Percentiles rank a stretch among this genome's conserved stretches.
Evolutionary conservation across 2,329 filamentous ascomycete species (phyloP).

Genomic region (Monosporascus sp.): DNA sequence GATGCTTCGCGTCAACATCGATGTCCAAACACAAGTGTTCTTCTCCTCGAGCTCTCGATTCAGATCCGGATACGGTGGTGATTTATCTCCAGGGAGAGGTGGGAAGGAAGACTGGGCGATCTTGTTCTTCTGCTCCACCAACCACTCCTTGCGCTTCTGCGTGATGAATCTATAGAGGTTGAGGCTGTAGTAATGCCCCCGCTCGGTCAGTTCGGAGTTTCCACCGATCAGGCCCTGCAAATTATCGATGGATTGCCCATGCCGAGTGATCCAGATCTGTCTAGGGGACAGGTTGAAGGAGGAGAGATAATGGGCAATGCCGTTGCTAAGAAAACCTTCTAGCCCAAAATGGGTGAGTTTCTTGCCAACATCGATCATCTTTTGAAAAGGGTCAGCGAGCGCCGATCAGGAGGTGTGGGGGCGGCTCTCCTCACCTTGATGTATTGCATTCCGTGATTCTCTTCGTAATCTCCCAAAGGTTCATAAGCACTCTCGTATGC

Average conservation of each 20-base stretch:
- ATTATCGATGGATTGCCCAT: slow-evolving; percentile 89
- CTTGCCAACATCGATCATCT: slow-evolving; percentile 94
- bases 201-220: slow-evolving; percentile 72
- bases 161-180: slow-evolving; percentile 82
- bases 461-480: slow-evolving; percentile 84
- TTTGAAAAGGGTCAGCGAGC: slow-evolving; percentile 19
- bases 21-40: slow-evolving; percentile 97
- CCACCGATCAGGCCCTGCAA: slow-evolving; percentile 83
- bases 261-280: slow-evolving; percentile 97
- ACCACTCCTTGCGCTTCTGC: slow-evolving; percentile 73
- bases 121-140: slow-evolving; percentile 75
- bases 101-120: slow-evolving; percentile 75
- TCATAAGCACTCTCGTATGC: slow-evolving; percentile 95
- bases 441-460: slow-evolving; percentile 85
- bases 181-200: slow-evolving; percentile 72
- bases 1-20: slow-evolving; percentile 86
- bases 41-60: slow-evolving; percentile 67
- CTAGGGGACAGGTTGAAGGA: slow-evolving; percentile 95
- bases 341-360: slow-evolving; percentile 90
- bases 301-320: slow-evolving; percentile 89
- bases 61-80: slow-evolving; percentile 88
- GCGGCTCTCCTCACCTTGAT: slow-evolving; percentile 57
- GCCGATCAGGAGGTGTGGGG: not conserved
- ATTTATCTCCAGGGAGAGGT: slow-evolving; percentile 85
- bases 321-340: slow-evolving; percentile 84